Evolutionary conservation across 108 stramenopile species (phyloP).

Genomic region (Licmophora abbreviata): DNA sequence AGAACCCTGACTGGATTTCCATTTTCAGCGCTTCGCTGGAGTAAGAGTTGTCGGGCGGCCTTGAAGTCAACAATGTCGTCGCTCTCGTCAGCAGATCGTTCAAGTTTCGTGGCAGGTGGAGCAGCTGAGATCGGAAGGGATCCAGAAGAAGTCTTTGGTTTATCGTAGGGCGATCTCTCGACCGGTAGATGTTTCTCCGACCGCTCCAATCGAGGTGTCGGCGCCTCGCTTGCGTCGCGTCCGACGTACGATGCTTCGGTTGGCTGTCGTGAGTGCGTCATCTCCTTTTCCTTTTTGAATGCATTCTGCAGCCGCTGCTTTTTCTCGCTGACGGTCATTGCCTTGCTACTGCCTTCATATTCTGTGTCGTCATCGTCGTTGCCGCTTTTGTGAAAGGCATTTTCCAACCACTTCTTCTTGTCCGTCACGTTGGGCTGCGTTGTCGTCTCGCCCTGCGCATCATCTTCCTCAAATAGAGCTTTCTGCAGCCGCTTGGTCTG

Average conservation of each 20-base stretch:
- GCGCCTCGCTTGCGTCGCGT: too few species aligned
- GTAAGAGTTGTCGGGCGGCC: conserved; percentile 31
- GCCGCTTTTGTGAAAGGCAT: conserved; percentile 19
- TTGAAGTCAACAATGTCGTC: conserved; percentile 25
- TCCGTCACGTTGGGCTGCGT: conserved; percentile 17
- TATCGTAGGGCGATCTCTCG: too few species aligned
- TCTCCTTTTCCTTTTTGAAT: conserved; percentile 44
- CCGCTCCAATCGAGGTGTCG: too few species aligned
- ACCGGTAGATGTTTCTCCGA: too few species aligned
- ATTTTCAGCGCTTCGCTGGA: conserved; percentile 35
- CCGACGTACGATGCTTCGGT: too few species aligned
- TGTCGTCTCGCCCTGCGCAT: conserved; percentile 7
- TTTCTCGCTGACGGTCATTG: conserved; percentile 53
- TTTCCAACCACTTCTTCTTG: conserved; percentile 32
- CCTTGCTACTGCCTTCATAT: conserved; percentile 4
- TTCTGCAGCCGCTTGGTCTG: conserved; percentile 21
- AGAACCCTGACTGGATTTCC: conserved; percentile 33
- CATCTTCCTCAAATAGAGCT: too few species aligned
- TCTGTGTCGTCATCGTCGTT: neutral
- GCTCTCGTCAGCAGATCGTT: neutral
- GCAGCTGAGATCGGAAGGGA: too few species aligned
- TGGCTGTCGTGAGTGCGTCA: too few species aligned
- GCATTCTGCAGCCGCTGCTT: conserved; percentile 60
- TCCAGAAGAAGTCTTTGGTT: too few species aligned
- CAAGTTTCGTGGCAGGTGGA: too few species aligned